Evolutionary conservation across 2,329 filamentous ascomycete species (phyloP).

Genomic region (Berkeleyomyces basicola): DNA sequence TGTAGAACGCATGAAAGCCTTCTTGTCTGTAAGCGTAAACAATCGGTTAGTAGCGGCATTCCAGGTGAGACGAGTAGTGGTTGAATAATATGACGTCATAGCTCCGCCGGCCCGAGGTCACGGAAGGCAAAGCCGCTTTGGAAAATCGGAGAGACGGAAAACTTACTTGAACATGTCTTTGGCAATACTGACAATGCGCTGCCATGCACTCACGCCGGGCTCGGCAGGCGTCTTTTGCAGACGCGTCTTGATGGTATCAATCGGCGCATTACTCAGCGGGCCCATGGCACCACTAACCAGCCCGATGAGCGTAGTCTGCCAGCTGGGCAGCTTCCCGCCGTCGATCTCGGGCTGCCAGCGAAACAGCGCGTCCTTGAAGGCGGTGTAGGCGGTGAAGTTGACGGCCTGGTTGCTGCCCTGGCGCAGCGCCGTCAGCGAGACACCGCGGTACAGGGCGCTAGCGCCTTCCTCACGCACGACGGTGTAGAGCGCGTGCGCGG

Average conservation of each 20-base stretch:
- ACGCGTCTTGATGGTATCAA: constrained; percentile 97
- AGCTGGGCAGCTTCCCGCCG: constrained; percentile 54
- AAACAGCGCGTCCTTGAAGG: constrained; percentile 71
- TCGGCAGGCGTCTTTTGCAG: constrained; percentile 78
- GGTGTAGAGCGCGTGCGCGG: constrained; percentile 67
- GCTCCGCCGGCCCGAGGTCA: constrained; percentile 2
- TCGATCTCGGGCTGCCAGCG: constrained; percentile 53
- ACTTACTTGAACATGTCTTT: constrained; percentile 66
- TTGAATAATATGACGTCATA: constrained; percentile 10
- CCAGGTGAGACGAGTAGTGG: background rate
- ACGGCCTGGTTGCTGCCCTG: constrained; percentile 96
- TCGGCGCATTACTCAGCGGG: constrained; percentile 88
- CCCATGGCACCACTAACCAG: constrained; percentile 89
- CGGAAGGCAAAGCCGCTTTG: background rate
- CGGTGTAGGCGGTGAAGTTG: constrained; percentile 95
- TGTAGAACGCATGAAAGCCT: constrained; percentile 90
- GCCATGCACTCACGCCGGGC: constrained; percentile 63
- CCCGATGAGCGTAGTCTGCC: constrained; percentile 82
- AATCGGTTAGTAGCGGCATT: constrained; percentile 8
- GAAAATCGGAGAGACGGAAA: background rate
- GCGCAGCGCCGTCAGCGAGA: constrained; percentile 78
- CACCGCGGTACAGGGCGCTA: constrained; percentile 79
- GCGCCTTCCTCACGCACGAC: constrained; percentile 83
- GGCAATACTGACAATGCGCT: constrained; percentile 63
- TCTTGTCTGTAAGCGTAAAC: constrained; percentile 49